A percentile compares a stretch with the other conserved stretches of the same genome.
Evolutionary conservation across 2,329 filamentous ascomycete genomes (phyloP).

Genomic region (Teratosphaeria gauchensis): DNA sequence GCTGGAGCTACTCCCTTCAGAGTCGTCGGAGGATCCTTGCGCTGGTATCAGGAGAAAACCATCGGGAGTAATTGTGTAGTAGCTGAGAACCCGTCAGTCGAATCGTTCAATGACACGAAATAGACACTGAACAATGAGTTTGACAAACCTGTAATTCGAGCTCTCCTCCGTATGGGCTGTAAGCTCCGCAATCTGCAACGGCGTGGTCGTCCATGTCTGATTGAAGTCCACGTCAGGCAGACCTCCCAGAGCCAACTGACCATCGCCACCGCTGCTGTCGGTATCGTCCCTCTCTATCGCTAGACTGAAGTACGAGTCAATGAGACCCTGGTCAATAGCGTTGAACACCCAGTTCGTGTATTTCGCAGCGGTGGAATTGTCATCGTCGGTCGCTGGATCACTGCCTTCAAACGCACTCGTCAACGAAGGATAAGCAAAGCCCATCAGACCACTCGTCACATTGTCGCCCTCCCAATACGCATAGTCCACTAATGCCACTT

Average conservation of each 20-base stretch:
- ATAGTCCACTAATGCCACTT: slow-evolving; percentile 34
- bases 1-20: background rate
- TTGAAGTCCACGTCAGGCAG: slow-evolving; percentile 31
- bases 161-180: slow-evolving; percentile 11
- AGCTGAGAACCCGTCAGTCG: slow-evolving; percentile 8
- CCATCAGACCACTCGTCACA: slow-evolving; percentile 35
- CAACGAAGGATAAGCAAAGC: slow-evolving; percentile 38
- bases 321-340: slow-evolving; percentile 31
- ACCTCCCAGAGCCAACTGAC: slow-evolving; percentile 39
- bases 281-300: slow-evolving; percentile 26
- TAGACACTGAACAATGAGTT: background rate
- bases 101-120: background rate
- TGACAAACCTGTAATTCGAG: slow-evolving; percentile 1
- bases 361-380: slow-evolving; percentile 10
- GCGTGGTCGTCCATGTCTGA: slow-evolving; percentile 20
- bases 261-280: slow-evolving; percentile 19
- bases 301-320: slow-evolving; percentile 36
- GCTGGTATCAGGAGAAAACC: slow-evolving; percentile 8
- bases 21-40: background rate
- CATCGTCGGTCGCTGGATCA: slow-evolving; percentile 10
- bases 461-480: slow-evolving; percentile 37
- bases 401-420: slow-evolving; percentile 27
- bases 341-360: slow-evolving; percentile 39
- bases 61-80: slow-evolving; percentile 24
- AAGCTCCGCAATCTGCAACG: slow-evolving; percentile 22